Conservation (phyloP, 2,329 filamentous ascomycete genomes). For the Lanzia echinophila region DNA sequence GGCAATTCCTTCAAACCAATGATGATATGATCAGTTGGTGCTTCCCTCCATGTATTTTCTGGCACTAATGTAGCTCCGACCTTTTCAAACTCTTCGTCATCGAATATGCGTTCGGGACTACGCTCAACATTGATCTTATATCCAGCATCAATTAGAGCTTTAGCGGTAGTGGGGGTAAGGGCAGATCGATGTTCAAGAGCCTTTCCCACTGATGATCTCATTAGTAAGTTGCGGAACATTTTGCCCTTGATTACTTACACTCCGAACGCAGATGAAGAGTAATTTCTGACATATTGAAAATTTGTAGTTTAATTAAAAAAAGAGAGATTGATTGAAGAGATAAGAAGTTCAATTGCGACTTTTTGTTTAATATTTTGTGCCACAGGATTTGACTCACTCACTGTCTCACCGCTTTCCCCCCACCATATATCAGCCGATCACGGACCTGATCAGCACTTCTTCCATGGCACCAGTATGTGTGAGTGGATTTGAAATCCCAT, state of each 20-base stretch:
- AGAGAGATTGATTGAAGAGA: not conserved
- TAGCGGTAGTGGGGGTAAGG: conserved; percentile 39
- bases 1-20: conserved; percentile 73
- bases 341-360: too few species aligned
- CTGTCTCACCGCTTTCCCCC: too few species aligned
- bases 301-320: not conserved
- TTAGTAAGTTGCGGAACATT: conserved; percentile 23
- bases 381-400: too few species aligned
- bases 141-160: conserved; percentile 60
- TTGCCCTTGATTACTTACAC: conserved; percentile 28
- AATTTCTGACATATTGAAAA: conserved; percentile 27
- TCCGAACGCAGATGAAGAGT: conserved; percentile 36
- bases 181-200: conserved; percentile 36
- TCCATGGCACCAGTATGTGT: too few species aligned
- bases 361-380: too few species aligned
- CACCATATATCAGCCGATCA: too few species aligned
- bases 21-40: conserved; percentile 62
- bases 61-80: conserved; percentile 60
- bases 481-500: too few species aligned
- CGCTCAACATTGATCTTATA: conserved; percentile 64
- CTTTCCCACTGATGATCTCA: conserved; percentile 31
- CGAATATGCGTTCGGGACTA: conserved; percentile 59
- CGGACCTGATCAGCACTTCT: too few species aligned
- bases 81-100: conserved; percentile 53
- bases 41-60: conserved; percentile 61